Percentiles rank a stretch among this genome's conserved stretches.
Evolutionary conservation across 129 eudicot species (phyloP).

Genomic region (Deinandra increscens): DNA sequence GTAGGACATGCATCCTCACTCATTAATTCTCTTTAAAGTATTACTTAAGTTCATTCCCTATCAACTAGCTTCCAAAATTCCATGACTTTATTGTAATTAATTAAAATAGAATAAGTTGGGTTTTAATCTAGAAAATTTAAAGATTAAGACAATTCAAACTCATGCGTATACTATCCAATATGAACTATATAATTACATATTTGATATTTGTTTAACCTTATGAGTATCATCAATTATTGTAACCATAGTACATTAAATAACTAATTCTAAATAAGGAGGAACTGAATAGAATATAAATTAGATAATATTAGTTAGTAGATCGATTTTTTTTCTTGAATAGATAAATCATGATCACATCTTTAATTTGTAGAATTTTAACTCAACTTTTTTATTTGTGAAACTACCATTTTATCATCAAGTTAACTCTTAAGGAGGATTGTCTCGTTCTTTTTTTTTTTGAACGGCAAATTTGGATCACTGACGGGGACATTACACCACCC

Average conservation of each 20-base stretch:
- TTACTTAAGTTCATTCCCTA: slow-evolving; percentile 62
- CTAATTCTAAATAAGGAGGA: no score
- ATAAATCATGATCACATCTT: no score
- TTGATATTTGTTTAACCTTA: not conserved
- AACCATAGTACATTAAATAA: not conserved
- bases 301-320: not conserved
- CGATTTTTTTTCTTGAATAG: not conserved
- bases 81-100: slow-evolving; percentile 35
- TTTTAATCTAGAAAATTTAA: not conserved
- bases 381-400: no score
- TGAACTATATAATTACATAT: not conserved
- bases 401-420: no score
- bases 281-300: not conserved
- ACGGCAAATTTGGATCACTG: no score
- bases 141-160: not conserved
- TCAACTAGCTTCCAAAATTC: slow-evolving; percentile 59
- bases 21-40: slow-evolving; percentile 14
- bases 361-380: no score
- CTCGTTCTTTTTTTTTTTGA: no score
- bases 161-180: slow-evolving; percentile 20
- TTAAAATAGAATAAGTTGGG: slow-evolving; percentile 15
- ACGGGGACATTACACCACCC: no score
- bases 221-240: slow-evolving; percentile 6
- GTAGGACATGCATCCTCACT: slow-evolving; percentile 32
- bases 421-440: no score